Base-by-base conservation (phyloP, 306 rosid genomes). In the Calophaca sinica region DNA sequence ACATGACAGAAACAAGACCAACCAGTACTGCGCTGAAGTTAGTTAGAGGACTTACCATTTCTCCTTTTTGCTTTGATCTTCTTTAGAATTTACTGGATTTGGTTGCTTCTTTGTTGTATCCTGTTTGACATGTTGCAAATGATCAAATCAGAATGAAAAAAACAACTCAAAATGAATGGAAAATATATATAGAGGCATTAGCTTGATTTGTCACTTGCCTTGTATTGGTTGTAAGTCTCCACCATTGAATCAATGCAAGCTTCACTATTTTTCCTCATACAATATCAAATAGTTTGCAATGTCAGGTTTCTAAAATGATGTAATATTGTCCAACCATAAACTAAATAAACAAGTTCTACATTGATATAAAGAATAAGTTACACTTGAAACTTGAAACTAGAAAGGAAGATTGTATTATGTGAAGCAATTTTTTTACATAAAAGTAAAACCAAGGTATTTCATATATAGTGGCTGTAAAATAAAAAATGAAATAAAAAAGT, bases 121-220 rank as follows among this genome's bases (percentile, higher is more conserved):
- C 75, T 49, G 29, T 45, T 70, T 57, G 15, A 62, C 52, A 70
- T 75, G 31, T 45, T 36, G 20, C 15, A 9, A 26, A 52, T 50
- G 13, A 6, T 20, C 9, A 46, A 74, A 14, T 59, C 1, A 46
- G 38, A 20, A 20, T 20, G 26, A 20, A 20, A 20, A 20, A 20
- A 20, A 20, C 26, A 20, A 20, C 26, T 20, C 26, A 20, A 20
- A 20, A 20, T 1, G 26, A 20, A 20, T 20, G 26, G 26, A 20
- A 20, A 20, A 20, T 20, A 20, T 20, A 20, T 20, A 20, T 20
- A 20, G 26, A 20, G 61, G 41, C 38, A 53, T 33, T 7, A 79
- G 14, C 36, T 62, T 32, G 33, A 13, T 46, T 53, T 29, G 10
- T 48, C 59, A 51, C 81, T 75, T 81, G 63, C 73, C 78, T 69